phyloP scores from a whole-genome alignment of 176 grass and related monocot genomes.

The Triticum urartu region DNA sequence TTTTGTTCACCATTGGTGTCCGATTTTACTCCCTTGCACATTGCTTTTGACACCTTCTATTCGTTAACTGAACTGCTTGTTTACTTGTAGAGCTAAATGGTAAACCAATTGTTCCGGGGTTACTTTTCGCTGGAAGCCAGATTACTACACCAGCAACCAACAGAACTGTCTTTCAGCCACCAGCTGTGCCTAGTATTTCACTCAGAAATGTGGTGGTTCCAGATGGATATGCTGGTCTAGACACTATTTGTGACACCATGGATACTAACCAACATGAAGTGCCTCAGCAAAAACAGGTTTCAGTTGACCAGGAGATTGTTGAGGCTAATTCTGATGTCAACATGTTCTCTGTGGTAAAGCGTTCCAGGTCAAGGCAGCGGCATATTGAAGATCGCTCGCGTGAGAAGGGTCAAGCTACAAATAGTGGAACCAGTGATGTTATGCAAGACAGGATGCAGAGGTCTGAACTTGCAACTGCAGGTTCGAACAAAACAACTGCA shows the following conservation, averaged over 20 bases:
- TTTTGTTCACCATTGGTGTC: not conserved
- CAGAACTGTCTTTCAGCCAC: conserved; percentile 36
- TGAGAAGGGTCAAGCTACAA: conserved; percentile 29
- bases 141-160: conserved; percentile 57
- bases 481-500: not conserved
- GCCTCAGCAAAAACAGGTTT: conserved; percentile 27
- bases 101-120: conserved; percentile 43
- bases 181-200: conserved; percentile 29
- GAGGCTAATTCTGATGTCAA: conserved; percentile 32
- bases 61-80: conserved; percentile 11
- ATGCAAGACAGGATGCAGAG: not conserved
- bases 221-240: conserved; percentile 30
- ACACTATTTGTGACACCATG: conserved; percentile 28
- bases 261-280: conserved; percentile 35
- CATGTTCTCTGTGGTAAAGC: conserved; percentile 51
- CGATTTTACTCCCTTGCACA: not conserved
- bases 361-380: conserved; percentile 66
- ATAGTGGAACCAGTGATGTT: conserved; percentile 15
- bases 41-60: conserved; percentile 12
- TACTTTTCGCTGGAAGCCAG: conserved; percentile 47
- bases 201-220: conserved; percentile 34
- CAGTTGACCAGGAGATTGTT: conserved; percentile 31
- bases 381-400: conserved; percentile 33
- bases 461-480: conserved; percentile 13
- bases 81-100: conserved; percentile 59